These are phyloP conservation scores for Furcasterigmium sp. DNA, from an alignment of 2,329 filamentous ascomycete genomes.

Conservation along the genomic window DNA sequence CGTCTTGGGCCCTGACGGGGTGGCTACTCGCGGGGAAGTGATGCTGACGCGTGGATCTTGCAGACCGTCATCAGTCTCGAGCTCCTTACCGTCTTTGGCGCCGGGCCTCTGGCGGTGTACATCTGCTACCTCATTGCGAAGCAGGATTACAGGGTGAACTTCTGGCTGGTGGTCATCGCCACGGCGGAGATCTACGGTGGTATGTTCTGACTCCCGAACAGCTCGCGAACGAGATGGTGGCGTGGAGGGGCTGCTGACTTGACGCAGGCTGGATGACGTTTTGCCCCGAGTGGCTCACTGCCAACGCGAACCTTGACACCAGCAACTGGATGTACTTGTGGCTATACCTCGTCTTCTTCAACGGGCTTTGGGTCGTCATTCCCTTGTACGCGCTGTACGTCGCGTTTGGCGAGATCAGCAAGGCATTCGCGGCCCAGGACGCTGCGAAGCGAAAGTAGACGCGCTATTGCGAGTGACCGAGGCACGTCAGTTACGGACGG, in stretches of 20 bases:
- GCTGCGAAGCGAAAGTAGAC: conserved; percentile 17
- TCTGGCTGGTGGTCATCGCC: conserved; percentile 60
- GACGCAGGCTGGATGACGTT: conserved; percentile 62
- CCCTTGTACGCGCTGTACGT: conserved; percentile 55
- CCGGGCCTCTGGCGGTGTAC: conserved; percentile 53
- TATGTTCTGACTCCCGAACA: conserved; percentile 21
- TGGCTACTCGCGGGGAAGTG: background rate
- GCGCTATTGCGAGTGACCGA: background rate
- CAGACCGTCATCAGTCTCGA: conserved; percentile 59
- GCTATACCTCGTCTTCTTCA: conserved; percentile 66
- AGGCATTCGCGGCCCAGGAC: conserved; percentile 38
- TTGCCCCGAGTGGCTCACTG: conserved; percentile 62
- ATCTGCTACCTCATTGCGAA: conserved; percentile 56
- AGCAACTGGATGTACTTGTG: conserved; percentile 65
- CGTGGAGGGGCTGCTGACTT: conserved; percentile 1
- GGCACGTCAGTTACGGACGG: no score
- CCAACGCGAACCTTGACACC: conserved; percentile 56
- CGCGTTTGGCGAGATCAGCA: conserved; percentile 47
- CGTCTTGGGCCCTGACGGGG: no score
- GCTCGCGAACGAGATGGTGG: no score
- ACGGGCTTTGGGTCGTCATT: conserved; percentile 61
- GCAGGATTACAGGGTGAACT: conserved; percentile 47
- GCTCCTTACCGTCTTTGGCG: conserved; percentile 59
- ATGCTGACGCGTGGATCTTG: conserved; percentile 1
- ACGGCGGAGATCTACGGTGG: conserved; percentile 63